Percentiles rank a stretch among this genome's conserved stretches.
Evolutionary conservation across 78 protist species (phyloP).

Genomic region (Dictyostelium citrinum): DNA sequence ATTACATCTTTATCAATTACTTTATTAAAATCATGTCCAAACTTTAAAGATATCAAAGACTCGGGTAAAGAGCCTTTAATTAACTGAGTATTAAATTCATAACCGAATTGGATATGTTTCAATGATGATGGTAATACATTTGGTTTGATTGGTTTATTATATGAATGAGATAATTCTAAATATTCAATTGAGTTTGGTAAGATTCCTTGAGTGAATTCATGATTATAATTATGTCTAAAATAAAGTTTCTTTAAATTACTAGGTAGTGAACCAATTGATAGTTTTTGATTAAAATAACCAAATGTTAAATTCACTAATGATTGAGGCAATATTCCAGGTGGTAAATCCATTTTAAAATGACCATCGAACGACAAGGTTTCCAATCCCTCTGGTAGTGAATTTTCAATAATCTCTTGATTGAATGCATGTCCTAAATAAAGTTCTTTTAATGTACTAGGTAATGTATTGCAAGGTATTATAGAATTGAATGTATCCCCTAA

Average conservation of each 20-base stretch:
- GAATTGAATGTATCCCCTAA: neutral
- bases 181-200: neutral
- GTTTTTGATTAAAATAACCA: conserved; percentile 7
- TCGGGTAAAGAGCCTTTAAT: neutral
- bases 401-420: neutral
- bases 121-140: neutral
- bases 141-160: conserved; percentile 1
- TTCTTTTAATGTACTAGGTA: neutral
- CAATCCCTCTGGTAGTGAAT: neutral
- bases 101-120: conserved; percentile 8
- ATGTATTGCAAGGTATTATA: neutral
- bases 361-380: neutral
- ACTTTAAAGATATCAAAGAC: neutral
- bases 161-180: neutral
- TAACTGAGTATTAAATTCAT: neutral
- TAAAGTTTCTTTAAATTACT: neutral
- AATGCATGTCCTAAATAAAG: neutral
- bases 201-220: neutral
- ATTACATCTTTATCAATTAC: neutral
- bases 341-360: neutral
- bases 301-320: neutral
- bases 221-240: conserved; percentile 4
- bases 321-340: neutral
- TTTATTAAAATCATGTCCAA: neutral
- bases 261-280: neutral